A percentile compares a stretch with the other conserved stretches of the same genome.
These are phyloP conservation scores for Physaria fendleri DNA, from an alignment of 345 rosid genomes.

Conservation along the genomic window DNA sequence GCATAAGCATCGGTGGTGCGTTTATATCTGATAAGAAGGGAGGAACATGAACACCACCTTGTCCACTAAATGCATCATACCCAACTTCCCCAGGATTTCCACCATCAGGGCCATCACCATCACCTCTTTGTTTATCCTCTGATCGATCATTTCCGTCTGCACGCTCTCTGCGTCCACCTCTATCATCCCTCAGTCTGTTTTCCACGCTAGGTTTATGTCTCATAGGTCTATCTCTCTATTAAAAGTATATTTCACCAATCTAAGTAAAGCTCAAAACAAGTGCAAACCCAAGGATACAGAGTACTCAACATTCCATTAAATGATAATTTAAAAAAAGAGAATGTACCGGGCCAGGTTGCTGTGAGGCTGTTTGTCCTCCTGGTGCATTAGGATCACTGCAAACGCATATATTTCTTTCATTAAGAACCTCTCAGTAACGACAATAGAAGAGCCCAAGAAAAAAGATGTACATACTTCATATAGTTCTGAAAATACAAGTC, in stretches of 20 bases:
- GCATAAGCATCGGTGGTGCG: constrained; percentile 97
- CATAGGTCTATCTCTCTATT: constrained; percentile 69
- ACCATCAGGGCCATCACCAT: constrained; percentile 62
- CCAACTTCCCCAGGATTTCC: constrained; percentile 52
- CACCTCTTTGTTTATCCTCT: constrained; percentile 63
- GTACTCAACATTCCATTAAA: neutral
- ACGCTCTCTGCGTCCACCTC: constrained; percentile 73
- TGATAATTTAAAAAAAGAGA: neutral
- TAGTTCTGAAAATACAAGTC: constrained; percentile 93
- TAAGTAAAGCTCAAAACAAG: neutral
- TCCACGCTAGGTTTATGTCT: constrained; percentile 66
- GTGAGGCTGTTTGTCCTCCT: constrained; percentile 86
- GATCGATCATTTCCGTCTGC: constrained; percentile 66
- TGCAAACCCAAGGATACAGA: neutral
- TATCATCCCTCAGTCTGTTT: constrained; percentile 75
- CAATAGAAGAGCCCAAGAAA: neutral
- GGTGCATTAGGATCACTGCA: constrained; percentile 96
- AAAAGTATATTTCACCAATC: neutral
- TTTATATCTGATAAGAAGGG: constrained; percentile 73
- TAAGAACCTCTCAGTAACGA: neutral
- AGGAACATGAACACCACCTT: constrained; percentile 66
- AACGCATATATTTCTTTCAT: neutral
- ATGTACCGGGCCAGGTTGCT: constrained; percentile 65
- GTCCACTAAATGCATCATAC: constrained; percentile 68
- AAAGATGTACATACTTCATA: constrained; percentile 65